A percentile compares a stretch with the other conserved stretches of the same genome.
Conservation (phyloP, 2,329 filamentous ascomycete species). For the Paracoccidioides brasiliensis region DNA sequence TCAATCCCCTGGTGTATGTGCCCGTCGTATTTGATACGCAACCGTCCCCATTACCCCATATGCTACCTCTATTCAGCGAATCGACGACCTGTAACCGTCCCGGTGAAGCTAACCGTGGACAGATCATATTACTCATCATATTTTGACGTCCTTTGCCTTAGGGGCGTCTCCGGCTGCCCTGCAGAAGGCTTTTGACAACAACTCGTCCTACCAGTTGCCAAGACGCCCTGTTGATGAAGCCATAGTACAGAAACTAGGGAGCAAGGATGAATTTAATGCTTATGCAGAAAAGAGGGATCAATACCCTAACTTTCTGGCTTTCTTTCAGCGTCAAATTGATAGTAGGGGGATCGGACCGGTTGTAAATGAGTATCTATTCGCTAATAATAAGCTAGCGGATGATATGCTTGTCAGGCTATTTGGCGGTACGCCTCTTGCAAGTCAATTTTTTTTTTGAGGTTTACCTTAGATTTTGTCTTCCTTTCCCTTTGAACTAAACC, state of each 20-base stretch:
- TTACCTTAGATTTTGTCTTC: background rate
- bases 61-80: background rate
- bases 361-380: constrained; percentile 56
- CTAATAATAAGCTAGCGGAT: constrained; percentile 49
- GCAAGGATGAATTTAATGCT: constrained; percentile 43
- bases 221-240: constrained; percentile 35
- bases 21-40: background rate
- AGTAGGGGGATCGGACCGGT: constrained; percentile 47
- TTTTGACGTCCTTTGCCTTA: constrained; percentile 65
- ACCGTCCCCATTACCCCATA: background rate
- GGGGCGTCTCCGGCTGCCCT: constrained; percentile 51
- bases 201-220: constrained; percentile 53
- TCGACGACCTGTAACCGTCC: background rate
- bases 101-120: constrained; percentile 5
- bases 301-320: constrained; percentile 63
- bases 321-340: constrained; percentile 63
- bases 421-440: constrained; percentile 35
- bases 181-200: constrained; percentile 50
- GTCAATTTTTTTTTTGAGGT: background rate
- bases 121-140: constrained; percentile 67
- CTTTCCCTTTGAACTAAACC: constrained; percentile 1
- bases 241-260: constrained; percentile 43
- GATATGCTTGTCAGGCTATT: constrained; percentile 58
- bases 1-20: no score
- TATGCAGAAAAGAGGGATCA: constrained; percentile 51